Evolutionary conservation across 176 grass and related monocot genomes (phyloP).

Genomic region (Cenchrus purpureus): DNA sequence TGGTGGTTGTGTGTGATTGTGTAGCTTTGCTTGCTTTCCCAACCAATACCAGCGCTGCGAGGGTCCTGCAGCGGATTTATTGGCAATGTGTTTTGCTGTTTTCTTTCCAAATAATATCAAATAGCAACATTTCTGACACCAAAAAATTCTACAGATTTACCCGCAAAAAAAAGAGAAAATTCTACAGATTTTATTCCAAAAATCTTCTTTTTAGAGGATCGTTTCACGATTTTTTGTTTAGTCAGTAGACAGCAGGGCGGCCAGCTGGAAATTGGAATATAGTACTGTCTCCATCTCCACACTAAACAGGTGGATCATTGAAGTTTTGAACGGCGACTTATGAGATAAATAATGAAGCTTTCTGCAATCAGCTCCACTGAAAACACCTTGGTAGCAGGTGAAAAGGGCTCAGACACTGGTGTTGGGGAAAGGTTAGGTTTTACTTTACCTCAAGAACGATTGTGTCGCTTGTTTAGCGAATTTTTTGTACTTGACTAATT

Average conservation of each 20-base stretch:
- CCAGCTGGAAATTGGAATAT: neutral
- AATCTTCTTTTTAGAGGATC: no score
- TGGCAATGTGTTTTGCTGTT: no score
- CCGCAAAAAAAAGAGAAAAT: no score
- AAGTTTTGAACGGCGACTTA: neutral
- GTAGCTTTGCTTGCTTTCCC: no score
- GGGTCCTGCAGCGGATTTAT: no score
- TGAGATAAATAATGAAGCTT: neutral
- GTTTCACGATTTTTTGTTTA: neutral
- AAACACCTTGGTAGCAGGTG: neutral
- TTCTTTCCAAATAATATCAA: no score
- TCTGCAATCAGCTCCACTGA: neutral
- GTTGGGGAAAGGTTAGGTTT: neutral
- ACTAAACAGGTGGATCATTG: neutral
- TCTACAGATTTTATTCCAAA: no score
- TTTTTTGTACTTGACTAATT: neutral
- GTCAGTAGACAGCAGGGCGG: neutral
- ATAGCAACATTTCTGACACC: no score
- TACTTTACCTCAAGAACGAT: neutral
- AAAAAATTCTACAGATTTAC: no score
- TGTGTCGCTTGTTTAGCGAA: neutral
- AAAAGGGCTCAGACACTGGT: neutral
- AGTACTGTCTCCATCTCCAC: neutral
- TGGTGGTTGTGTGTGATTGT: no score
- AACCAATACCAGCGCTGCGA: no score